Evolutionary conservation across 1,284 basidiomycete genomes (phyloP).

Genomic region (Ustilago sp.): DNA sequence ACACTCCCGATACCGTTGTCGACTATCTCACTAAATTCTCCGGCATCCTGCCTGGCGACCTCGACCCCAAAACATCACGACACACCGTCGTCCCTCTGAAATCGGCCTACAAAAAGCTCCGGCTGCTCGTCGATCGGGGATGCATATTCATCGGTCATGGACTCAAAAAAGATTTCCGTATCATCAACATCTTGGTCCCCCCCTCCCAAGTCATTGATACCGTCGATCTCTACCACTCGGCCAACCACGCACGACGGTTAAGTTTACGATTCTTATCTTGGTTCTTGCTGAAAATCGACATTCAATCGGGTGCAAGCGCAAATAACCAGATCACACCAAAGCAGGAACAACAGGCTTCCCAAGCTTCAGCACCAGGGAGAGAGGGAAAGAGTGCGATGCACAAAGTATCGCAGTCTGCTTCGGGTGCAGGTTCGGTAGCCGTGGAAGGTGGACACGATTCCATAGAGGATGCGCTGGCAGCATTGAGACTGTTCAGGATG

Average conservation of each 20-base stretch:
- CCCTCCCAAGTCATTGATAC: conserved; percentile 96
- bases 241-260: conserved; percentile 83
- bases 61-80: conserved; percentile 84
- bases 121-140: conserved; percentile 89
- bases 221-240: conserved; percentile 90
- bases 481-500: conserved; percentile 85
- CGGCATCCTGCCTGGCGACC: conserved; percentile 84
- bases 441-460: conserved; percentile 81
- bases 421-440: conserved; percentile 31
- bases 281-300: conserved; percentile 89
- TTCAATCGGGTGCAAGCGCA: conserved; percentile 78
- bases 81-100: conserved; percentile 95
- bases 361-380: conserved; percentile 11
- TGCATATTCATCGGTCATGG: conserved; percentile 99
- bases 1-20: conserved; percentile 91
- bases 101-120: conserved; percentile 96
- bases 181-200: conserved; percentile 97
- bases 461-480: conserved; percentile 88
- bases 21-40: conserved; percentile 98
- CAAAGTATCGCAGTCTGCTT: conserved; percentile 9
- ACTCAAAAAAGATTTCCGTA: conserved; percentile 98
- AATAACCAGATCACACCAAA: conserved; percentile 44
- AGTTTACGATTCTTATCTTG: conserved; percentile 94
- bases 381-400: conserved; percentile 15
- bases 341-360: conserved; percentile 11